Percentiles rank a stretch among this genome's conserved stretches.
phyloP scores from a whole-genome alignment of 345 rosid genomes.

The Melaleuca alternifolia region DNA sequence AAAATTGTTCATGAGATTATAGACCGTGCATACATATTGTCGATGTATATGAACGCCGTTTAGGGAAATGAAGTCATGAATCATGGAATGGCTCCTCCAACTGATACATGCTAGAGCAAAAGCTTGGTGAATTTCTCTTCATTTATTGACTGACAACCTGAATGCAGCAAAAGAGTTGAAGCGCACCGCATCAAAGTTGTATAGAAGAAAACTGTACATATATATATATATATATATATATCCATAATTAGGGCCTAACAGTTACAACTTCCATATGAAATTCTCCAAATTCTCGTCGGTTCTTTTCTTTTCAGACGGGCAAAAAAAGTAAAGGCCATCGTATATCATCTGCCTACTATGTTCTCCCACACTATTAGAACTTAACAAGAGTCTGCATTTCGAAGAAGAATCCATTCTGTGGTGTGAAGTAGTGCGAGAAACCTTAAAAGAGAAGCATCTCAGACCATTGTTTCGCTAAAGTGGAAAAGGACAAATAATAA shows the following conservation, averaged over 20 bases:
- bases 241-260: neutral
- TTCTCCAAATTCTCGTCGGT: neutral
- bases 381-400: neutral
- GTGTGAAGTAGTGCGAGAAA: neutral
- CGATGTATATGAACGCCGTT: neutral
- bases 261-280: neutral
- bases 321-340: neutral
- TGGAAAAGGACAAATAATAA: neutral
- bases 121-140: too few relatives aligned
- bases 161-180: neutral
- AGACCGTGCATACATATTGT: neutral
- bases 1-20: neutral
- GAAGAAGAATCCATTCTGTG: neutral
- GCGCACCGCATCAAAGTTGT: neutral
- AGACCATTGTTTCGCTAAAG: neutral
- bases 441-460: neutral
- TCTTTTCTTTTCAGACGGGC: neutral
- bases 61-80: neutral
- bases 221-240: too few relatives aligned
- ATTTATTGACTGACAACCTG: neutral
- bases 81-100: neutral
- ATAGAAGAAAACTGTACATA: neutral
- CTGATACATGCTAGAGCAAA: neutral
- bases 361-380: neutral
- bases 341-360: neutral